Percentiles rank a stretch among this genome's conserved stretches.
These are phyloP conservation scores for Stagonosporopsis rhizophila DNA, from an alignment of 2,329 filamentous ascomycete species.

Conservation along the genomic window DNA sequence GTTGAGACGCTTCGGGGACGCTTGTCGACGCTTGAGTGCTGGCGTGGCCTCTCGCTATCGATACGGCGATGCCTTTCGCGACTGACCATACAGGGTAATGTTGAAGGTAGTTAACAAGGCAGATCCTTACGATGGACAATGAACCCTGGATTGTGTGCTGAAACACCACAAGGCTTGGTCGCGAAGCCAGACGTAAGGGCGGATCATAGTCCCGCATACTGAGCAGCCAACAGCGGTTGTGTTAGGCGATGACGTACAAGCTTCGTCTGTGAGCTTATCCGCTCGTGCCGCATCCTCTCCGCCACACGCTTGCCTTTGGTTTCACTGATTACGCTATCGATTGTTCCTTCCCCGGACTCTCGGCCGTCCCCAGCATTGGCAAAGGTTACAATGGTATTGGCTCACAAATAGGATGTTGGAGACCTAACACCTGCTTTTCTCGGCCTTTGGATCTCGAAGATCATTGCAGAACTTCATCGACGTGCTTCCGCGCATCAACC, in stretches of 20 bases:
- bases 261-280: conserved; percentile 9
- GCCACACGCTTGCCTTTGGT: conserved; percentile 9
- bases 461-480: background rate
- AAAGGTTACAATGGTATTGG: background rate
- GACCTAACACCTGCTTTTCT: background rate
- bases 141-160: conserved; percentile 11
- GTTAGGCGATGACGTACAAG: conserved; percentile 12
- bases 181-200: conserved; percentile 3
- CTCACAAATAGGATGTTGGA: background rate
- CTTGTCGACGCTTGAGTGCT: conserved; percentile 17
- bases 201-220: conserved; percentile 2
- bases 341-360: conserved; percentile 10
- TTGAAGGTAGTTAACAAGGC: conserved; percentile 1
- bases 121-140: conserved; percentile 5
- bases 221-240: background rate
- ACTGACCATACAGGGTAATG: conserved; percentile 8
- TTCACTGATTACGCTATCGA: conserved; percentile 9
- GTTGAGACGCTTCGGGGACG: conserved; percentile 22
- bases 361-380: conserved; percentile 9
- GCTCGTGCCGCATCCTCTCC: conserved; percentile 13
- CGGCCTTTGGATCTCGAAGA: background rate
- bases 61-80: conserved; percentile 10
- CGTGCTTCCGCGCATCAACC: background rate
- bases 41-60: conserved; percentile 18
- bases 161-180: conserved; percentile 10